Evolutionary conservation across 495 filamentous ascomycete species (phyloP).

Genomic region (Aspergillus indologenus): DNA sequence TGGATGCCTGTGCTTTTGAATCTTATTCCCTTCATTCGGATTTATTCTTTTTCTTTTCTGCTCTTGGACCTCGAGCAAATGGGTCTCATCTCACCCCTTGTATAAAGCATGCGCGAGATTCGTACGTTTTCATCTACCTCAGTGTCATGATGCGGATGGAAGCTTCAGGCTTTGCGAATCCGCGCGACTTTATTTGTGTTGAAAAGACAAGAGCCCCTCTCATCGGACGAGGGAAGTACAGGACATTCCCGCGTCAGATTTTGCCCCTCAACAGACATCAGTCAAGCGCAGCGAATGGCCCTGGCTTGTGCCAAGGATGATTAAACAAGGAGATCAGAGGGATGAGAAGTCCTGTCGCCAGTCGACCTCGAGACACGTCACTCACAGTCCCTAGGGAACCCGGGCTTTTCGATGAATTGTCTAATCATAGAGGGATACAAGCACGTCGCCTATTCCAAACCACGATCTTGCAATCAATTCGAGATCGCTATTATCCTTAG

Average conservation of each 20-base stretch:
- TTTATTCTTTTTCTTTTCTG: too few relatives aligned
- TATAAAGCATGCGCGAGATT: too few relatives aligned
- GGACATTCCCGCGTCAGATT: neutral
- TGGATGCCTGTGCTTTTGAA: neutral
- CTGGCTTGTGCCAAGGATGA: neutral
- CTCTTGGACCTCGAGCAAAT: too few relatives aligned
- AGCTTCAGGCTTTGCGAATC: too few relatives aligned
- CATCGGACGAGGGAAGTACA: neutral
- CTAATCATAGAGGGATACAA: neutral
- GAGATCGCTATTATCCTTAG: too few relatives aligned
- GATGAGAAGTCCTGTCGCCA: neutral
- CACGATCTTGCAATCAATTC: neutral
- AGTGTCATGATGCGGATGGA: neutral
- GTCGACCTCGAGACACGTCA: slow-evolving; percentile 1
- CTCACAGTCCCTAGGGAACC: neutral
- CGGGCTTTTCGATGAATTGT: neutral
- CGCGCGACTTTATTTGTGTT: too few relatives aligned
- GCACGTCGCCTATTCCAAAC: neutral
- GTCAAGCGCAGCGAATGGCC: neutral
- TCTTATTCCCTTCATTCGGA: neutral
- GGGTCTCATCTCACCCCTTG: too few relatives aligned
- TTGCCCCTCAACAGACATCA: neutral
- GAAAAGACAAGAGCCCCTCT: neutral
- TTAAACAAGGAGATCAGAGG: neutral
- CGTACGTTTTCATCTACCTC: neutral